Evolutionary conservation across 192 early-diverging fungal genomes (phyloP).

Genomic region (Lobosporangium transversale): DNA sequence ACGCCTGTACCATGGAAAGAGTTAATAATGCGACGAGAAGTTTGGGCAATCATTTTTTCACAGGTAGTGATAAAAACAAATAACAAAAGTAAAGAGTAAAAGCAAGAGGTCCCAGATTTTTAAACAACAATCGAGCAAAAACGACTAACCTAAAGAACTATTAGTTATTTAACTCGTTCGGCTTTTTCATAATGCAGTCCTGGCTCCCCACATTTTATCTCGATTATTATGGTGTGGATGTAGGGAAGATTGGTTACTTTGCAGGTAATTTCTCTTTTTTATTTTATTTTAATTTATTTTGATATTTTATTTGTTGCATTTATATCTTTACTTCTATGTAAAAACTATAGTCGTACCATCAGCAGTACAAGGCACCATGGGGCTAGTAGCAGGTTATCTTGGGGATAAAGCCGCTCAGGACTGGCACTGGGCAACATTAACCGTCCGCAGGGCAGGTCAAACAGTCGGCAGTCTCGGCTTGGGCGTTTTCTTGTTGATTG

Average conservation of each 20-base stretch:
- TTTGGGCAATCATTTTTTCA: slow-evolving; percentile 48
- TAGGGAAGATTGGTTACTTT: slow-evolving; percentile 51
- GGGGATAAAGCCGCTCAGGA: slow-evolving; percentile 41
- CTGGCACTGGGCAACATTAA: slow-evolving; percentile 24
- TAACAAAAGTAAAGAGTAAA: neutral
- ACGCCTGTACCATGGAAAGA: slow-evolving; percentile 25
- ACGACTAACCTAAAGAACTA: neutral
- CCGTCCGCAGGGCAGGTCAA: slow-evolving; percentile 33
- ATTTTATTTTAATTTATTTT: no score
- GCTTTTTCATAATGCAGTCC: slow-evolving; percentile 51
- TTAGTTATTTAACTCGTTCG: slow-evolving; percentile 41
- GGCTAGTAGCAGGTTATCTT: slow-evolving; percentile 37
- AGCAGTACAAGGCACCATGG: slow-evolving; percentile 32
- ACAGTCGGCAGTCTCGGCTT: slow-evolving; percentile 35
- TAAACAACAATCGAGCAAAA: neutral
- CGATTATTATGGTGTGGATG: slow-evolving; percentile 50
- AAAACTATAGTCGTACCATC: slow-evolving; percentile 38
- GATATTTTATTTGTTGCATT: neutral
- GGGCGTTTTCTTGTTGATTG: slow-evolving; percentile 35
- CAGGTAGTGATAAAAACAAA: slow-evolving; percentile 12
- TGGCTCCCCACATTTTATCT: slow-evolving; percentile 55
- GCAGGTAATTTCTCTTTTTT: slow-evolving; percentile 45
- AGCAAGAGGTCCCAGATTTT: neutral
- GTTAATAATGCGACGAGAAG: slow-evolving; percentile 22
- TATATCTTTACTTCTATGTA: neutral